phyloP scores from a whole-genome alignment of 2,329 filamentous ascomycete species.

The Cladosporium austrohemisphaericum region DNA sequence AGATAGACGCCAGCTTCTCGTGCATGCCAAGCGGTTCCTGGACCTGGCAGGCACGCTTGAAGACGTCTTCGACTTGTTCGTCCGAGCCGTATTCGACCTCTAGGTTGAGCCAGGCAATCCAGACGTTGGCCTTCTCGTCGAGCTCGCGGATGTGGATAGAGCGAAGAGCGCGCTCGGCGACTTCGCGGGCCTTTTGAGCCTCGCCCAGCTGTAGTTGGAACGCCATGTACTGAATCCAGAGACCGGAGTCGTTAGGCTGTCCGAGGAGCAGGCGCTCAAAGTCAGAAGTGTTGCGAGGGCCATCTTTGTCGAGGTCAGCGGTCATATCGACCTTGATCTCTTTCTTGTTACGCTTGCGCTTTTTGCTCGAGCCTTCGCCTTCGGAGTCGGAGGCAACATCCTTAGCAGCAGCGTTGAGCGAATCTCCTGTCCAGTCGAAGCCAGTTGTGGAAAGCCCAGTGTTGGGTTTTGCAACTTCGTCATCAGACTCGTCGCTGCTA shows the following conservation, averaged over 20 bases:
- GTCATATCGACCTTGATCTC: slow-evolving; percentile 84
- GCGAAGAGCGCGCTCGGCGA: slow-evolving; percentile 83
- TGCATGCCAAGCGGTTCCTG: slow-evolving; percentile 89
- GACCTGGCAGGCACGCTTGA: slow-evolving; percentile 89
- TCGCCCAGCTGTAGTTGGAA: slow-evolving; percentile 93
- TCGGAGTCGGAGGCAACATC: slow-evolving; percentile 53
- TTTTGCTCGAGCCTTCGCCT: slow-evolving; percentile 46
- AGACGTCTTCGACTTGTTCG: slow-evolving; percentile 76
- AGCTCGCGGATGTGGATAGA: slow-evolving; percentile 90
- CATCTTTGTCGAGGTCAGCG: slow-evolving; percentile 82
- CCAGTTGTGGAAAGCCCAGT: slow-evolving; percentile 64
- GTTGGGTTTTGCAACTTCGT: slow-evolving; percentile 28
- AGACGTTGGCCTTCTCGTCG: slow-evolving; percentile 89
- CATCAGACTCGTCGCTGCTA: slow-evolving; percentile 31
- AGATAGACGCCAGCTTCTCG: slow-evolving; percentile 86
- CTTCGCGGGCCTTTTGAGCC: slow-evolving; percentile 78
- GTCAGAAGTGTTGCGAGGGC: slow-evolving; percentile 84
- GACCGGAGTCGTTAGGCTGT: slow-evolving; percentile 84
- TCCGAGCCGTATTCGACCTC: slow-evolving; percentile 80
- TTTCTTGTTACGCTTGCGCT: slow-evolving; percentile 69
- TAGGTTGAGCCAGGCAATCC: slow-evolving; percentile 90
- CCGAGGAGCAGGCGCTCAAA: slow-evolving; percentile 90
- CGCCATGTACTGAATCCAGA: slow-evolving; percentile 99
- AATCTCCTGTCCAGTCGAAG: slow-evolving; percentile 82
- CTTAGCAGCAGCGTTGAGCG: slow-evolving; percentile 50